Base-by-base conservation (phyloP, 179 eudicot genomes). In the Vitellaria paradoxa region DNA sequence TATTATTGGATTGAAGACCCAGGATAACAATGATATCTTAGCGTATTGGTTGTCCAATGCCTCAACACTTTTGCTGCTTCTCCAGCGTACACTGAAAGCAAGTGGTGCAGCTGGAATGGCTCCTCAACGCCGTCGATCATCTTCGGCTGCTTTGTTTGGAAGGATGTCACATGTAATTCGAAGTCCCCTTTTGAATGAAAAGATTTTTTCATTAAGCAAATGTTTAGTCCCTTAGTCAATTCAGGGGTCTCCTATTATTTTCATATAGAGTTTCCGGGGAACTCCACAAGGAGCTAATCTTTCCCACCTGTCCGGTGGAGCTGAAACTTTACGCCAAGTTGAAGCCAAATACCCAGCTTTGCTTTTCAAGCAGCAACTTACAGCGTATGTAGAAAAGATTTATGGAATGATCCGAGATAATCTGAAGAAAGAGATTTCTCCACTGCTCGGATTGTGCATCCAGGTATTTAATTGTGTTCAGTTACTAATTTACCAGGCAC, bases 281-380 rank as follows among this genome's bases (percentile, higher is more conserved):
- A 72, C 84, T 74, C 93, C 97, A 17, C 92, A 79, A 77, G 97
- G 99, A 79, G 93, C 85, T 65, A 89, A 84, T 79, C 83, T 93
- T 77, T 82, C 97, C 76, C 85, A 89, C 47, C 83, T 76, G 81
- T 65, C 83, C 69, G 88, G 91, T 75, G 99, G 90, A 81, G 79
- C 81, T 15, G 93, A 89, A 24, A 84, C 88, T 73, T 78, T 93
- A 55, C 93, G 87, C 74, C 97, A 94, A 91, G 97, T 94, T 77
- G 98, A 94, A 90, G 98, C 98, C 81, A 94, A 92, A 77, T 94
- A 94, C 79, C 98, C 98, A 57, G 97, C 98, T 80, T 89, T 94
- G 90, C 91, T 94, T 73, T 94, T 94, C 71, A 94, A 94, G 86
- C 98, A 94, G 80, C 98, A 94, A 80, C 98, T 94, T 82, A 94